phyloP scores from a whole-genome alignment of 768 basidiomycete genomes.

The Auriscalpium vulgare region DNA sequence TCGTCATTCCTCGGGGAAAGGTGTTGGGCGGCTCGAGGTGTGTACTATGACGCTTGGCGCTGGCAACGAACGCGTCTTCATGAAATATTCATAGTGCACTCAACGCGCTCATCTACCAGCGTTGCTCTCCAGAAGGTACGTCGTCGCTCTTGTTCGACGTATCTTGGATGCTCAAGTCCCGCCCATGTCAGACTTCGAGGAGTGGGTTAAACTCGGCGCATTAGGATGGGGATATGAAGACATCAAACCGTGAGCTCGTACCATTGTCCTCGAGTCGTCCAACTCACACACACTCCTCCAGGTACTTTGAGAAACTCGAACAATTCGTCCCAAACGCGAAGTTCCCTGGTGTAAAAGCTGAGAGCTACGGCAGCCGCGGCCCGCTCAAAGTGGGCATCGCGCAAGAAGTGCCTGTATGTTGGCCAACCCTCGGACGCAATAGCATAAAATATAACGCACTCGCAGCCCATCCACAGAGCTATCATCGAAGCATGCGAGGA shows the following conservation, averaged over 20 bases:
- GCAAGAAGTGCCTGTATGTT: not conserved
- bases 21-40: slow-evolving; percentile 10
- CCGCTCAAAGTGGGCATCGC: slow-evolving; percentile 4
- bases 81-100: slow-evolving; percentile 1
- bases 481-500: slow-evolving; percentile 7
- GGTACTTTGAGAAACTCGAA: slow-evolving; percentile 14
- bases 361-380: slow-evolving; percentile 7
- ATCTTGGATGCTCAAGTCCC: too few species aligned
- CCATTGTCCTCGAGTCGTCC: not conserved
- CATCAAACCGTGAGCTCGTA: slow-evolving; percentile 11
- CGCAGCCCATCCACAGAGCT: slow-evolving; percentile 8
- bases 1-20: slow-evolving; percentile 9
- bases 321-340: slow-evolving; percentile 3
- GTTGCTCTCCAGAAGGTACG: slow-evolving; percentile 10
- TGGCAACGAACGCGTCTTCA: not conserved
- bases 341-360: slow-evolving; percentile 1
- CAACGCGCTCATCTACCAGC: slow-evolving; percentile 11
- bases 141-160: not conserved
- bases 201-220: slow-evolving; percentile 17
- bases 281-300: not conserved
- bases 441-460: not conserved
- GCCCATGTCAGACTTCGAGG: slow-evolving; percentile 8
- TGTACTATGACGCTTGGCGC: not conserved
- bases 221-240: slow-evolving; percentile 16
- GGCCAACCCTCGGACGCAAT: not conserved